Base-by-base conservation (phyloP, 1,284 basidiomycete genomes). In the Leccinum angustisporum region DNA sequence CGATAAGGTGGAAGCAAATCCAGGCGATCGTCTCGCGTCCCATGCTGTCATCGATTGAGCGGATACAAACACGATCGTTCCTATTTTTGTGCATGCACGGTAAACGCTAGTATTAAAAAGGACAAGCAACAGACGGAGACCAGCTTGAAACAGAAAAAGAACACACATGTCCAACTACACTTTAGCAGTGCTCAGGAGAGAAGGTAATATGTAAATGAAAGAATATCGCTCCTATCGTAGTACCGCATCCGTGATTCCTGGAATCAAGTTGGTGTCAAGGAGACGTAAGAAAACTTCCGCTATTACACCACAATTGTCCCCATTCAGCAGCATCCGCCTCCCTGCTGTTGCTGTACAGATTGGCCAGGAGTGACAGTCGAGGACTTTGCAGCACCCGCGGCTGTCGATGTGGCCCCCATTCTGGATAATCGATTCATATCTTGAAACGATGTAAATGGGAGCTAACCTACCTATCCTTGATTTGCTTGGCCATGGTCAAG, bases 401-500 rank as follows among this genome's bases (percentile, higher is more conserved):
- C 80, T 68, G 88, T 85, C 65, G 90, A 83, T 18, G 86, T 86
- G 52, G 91, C 86, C 25, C 90, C 91, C 91, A 91, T 91, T 68
- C 91, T 92, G 62, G 57, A 58, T 61, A 0, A 57, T 46, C 1
- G 25, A 60, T 63, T 53, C 63, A 64, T 27, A 59, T 53, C 27
- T 30, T 40, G n/a, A 50, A 51, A 54, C 25, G 51, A 43, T 54
- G 16, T 11, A 14, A 21, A 18, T 9, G 43, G 36, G 9, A 11
- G 27, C 36, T n/a, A 14, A 69, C 84, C 50, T 71, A 90, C 90
- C 94, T 89, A 79, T 97, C 95, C 80, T 97, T 97, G 80, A 97
- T 98, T 81, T 98, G 95, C 81, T 97, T 97, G 18, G 97, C 97
- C 90, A 99, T 95, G 63, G 95, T 97, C 86, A 99, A 88, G 88